Evolutionary conservation across 2,329 filamentous ascomycete genomes (phyloP).

Genomic region (Botrytis squamosa): DNA sequence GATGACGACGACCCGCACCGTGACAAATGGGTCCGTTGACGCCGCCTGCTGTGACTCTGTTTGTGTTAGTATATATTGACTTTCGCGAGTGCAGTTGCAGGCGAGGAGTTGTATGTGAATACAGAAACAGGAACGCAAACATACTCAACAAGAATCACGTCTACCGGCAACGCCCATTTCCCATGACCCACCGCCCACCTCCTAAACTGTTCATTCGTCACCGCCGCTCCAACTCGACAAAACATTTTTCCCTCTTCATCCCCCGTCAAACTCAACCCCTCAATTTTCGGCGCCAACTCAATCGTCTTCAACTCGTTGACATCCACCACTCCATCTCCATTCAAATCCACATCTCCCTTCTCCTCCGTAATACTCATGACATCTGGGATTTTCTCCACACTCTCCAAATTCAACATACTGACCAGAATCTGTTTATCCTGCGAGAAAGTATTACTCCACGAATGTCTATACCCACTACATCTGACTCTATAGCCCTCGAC

Average conservation of each 20-base stretch:
- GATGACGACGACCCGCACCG: conserved; percentile 46
- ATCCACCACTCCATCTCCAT: conserved; percentile 1
- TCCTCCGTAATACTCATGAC: conserved; percentile 34
- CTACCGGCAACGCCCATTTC: conserved; percentile 45
- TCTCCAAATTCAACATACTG: conserved; percentile 44
- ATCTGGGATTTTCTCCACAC: conserved; percentile 43
- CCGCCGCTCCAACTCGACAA: conserved; percentile 45
- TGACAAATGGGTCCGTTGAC: conserved; percentile 49
- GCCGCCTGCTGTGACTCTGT: conserved; percentile 46
- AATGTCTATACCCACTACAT: conserved; percentile 46
- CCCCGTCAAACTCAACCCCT: conserved; percentile 13
- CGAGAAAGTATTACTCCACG: conserved; percentile 45
- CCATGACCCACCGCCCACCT: conserved; percentile 46
- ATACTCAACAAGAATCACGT: conserved; percentile 48
- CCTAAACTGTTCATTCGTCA: conserved; percentile 48
- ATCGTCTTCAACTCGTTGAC: conserved; percentile 20
- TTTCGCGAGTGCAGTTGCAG: neutral
- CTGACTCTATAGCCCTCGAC: conserved; percentile 42
- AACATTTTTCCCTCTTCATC: conserved; percentile 35
- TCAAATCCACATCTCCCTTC: neutral
- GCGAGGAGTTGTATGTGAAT: neutral
- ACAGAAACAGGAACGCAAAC: neutral
- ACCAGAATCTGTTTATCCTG: conserved; percentile 45
- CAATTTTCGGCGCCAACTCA: conserved; percentile 18
- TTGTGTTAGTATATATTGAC: conserved; percentile 5